A percentile compares a stretch with the other conserved stretches of the same genome.
Conservation (phyloP, 768 basidiomycete genomes). For the Psilocybe tampanensis region DNA sequence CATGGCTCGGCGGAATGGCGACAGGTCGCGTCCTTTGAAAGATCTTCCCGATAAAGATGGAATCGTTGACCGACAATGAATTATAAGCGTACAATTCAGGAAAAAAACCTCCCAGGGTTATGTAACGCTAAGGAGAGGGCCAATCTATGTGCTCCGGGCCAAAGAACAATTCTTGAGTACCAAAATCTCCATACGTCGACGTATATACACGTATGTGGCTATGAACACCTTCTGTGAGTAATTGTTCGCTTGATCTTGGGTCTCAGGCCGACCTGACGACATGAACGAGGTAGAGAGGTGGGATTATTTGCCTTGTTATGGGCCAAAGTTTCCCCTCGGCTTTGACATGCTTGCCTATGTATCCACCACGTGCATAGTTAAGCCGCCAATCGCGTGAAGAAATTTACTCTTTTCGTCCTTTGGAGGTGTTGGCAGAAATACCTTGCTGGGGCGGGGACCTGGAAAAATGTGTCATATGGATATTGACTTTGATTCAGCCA, state of each 20-base stretch:
- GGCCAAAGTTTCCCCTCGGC: slow-evolving; percentile 10
- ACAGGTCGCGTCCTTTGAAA: slow-evolving; percentile 29
- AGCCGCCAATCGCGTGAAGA: slow-evolving; percentile 44
- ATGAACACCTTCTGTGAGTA: slow-evolving; percentile 14
- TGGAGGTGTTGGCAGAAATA: slow-evolving; percentile 9
- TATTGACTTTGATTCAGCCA: not conserved
- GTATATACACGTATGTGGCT: slow-evolving; percentile 16
- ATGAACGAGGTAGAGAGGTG: slow-evolving; percentile 18
- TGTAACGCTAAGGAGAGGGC: slow-evolving; percentile 15
- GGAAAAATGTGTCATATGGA: not conserved
- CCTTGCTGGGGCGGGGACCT: not conserved
- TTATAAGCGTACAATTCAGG: slow-evolving; percentile 23
- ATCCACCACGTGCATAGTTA: slow-evolving; percentile 29
- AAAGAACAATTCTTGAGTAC: slow-evolving; percentile 14
- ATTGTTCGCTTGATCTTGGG: slow-evolving; percentile 14
- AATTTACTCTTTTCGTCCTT: slow-evolving; percentile 31
- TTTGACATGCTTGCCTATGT: slow-evolving; percentile 16
- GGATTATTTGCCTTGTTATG: slow-evolving; percentile 26
- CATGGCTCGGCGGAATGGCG: slow-evolving; percentile 34
- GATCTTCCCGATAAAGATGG: slow-evolving; percentile 38
- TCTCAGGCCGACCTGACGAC: slow-evolving; percentile 6
- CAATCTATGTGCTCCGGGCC: slow-evolving; percentile 4
- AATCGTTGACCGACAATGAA: slow-evolving; percentile 23
- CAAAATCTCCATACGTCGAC: slow-evolving; percentile 21
- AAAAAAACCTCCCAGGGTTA: slow-evolving; percentile 34